Evolutionary conservation across 768 basidiomycete genomes (phyloP).

Genomic region (Lyophyllum atratum): DNA sequence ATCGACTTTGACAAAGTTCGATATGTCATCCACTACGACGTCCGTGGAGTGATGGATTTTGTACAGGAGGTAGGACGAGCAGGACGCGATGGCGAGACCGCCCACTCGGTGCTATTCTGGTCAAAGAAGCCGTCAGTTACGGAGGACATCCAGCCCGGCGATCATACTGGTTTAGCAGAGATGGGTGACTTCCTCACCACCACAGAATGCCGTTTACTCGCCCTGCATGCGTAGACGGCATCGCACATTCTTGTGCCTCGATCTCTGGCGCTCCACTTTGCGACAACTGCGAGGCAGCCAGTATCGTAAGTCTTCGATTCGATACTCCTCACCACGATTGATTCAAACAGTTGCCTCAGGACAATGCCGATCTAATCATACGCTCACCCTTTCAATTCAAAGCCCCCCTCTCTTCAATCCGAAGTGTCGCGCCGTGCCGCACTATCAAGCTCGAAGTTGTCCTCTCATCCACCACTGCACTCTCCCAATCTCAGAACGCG

Average conservation of each 20-base stretch:
- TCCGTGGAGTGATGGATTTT: conserved; percentile 2
- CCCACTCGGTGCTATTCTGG: neutral
- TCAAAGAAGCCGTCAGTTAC: neutral
- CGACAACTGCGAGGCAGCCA: neutral
- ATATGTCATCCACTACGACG: neutral
- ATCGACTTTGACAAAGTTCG: neutral
- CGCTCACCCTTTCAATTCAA: neutral
- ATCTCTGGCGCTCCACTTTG: neutral
- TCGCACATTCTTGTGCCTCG: neutral
- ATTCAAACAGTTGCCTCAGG: neutral
- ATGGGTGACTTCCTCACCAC: neutral
- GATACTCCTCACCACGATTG: neutral
- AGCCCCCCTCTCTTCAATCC: neutral
- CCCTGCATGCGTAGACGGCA: neutral
- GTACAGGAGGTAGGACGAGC: neutral
- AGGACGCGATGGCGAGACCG: neutral
- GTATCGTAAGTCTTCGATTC: neutral
- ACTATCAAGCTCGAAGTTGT: too few species aligned
- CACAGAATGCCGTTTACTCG: neutral
- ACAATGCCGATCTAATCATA: neutral
- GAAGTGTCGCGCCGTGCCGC: neutral
- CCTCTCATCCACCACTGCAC: too few species aligned
- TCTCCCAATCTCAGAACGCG: too few species aligned
- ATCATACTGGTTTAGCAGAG: neutral
- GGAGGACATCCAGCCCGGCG: neutral